These are phyloP conservation scores for Venturia aucupariae DNA, from an alignment of 2,329 filamentous ascomycete species.

Conservation along the genomic window DNA sequence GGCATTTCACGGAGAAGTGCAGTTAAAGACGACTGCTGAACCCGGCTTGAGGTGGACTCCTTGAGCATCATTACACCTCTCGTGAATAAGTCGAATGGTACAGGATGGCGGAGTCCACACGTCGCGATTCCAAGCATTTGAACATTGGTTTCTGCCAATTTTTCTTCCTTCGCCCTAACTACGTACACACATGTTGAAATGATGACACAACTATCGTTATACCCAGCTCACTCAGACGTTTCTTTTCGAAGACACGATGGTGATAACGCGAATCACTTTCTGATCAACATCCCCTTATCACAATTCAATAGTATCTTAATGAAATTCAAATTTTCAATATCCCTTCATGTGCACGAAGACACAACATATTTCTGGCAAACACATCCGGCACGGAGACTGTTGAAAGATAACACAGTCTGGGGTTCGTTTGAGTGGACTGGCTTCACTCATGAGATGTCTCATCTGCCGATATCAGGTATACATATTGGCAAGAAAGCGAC, in stretches of 20 bases:
- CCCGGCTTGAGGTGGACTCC: not conserved
- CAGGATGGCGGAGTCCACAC: too few species aligned
- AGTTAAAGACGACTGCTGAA: not conserved
- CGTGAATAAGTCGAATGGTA: too few species aligned
- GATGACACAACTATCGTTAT: conserved; percentile 87
- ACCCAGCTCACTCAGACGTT: conserved; percentile 99
- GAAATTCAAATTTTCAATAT: not conserved
- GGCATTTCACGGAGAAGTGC: not conserved
- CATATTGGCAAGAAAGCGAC: not conserved
- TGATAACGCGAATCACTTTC: conserved; percentile 68
- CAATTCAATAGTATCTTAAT: not conserved
- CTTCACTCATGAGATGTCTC: not conserved
- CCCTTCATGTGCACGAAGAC: not conserved
- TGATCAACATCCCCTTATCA: conserved; percentile 29
- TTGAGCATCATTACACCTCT: not conserved
- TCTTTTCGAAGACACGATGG: conserved; percentile 57
- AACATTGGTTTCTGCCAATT: not conserved
- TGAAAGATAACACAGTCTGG: too few species aligned
- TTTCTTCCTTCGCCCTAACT: not conserved
- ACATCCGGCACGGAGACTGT: too few species aligned
- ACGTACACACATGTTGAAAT: conserved; percentile 35
- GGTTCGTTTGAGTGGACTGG: not conserved
- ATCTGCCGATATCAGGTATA: too few species aligned
- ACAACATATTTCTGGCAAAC: too few species aligned
- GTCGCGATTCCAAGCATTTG: too few species aligned